phyloP scores from a whole-genome alignment of 441 rosid genomes.

The Syzygium malaccense region DNA sequence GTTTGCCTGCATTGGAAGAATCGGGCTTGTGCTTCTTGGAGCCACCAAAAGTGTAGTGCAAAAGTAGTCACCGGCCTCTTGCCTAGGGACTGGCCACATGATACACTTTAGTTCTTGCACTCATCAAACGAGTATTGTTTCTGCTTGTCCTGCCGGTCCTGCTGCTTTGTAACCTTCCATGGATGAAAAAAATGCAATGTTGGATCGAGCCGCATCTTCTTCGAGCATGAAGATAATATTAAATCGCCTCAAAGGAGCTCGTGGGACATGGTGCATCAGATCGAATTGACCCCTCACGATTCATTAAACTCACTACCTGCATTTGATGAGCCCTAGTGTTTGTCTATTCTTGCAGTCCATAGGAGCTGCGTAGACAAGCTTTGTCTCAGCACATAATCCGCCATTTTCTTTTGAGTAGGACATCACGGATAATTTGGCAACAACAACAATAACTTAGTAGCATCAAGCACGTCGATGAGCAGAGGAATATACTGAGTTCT shows the following conservation, averaged over 20 bases:
- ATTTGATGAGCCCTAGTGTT: not conserved
- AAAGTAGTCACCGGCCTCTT: not conserved
- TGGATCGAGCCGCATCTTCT: not conserved
- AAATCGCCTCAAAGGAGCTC: not conserved
- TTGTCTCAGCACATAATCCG: not conserved
- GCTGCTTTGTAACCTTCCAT: not conserved
- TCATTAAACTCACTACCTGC: not conserved
- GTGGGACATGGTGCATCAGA: not conserved
- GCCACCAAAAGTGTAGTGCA: not conserved
- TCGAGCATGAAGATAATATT: not conserved
- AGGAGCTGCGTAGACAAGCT: not conserved
- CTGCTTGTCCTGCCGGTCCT: not conserved
- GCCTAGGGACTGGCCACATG: not conserved
- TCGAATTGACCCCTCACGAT: not conserved
- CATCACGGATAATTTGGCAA: not conserved
- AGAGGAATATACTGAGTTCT: not conserved
- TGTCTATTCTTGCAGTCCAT: not conserved
- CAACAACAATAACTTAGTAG: not conserved
- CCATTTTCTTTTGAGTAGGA: not conserved
- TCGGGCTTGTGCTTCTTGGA: not conserved
- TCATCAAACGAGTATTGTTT: not conserved
- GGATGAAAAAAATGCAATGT: not conserved
- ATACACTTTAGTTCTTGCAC: not conserved
- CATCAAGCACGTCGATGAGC: not conserved
- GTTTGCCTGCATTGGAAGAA: not conserved